Conservation (phyloP, 305 asterid species). For the Fraxinus sp. region DNA sequence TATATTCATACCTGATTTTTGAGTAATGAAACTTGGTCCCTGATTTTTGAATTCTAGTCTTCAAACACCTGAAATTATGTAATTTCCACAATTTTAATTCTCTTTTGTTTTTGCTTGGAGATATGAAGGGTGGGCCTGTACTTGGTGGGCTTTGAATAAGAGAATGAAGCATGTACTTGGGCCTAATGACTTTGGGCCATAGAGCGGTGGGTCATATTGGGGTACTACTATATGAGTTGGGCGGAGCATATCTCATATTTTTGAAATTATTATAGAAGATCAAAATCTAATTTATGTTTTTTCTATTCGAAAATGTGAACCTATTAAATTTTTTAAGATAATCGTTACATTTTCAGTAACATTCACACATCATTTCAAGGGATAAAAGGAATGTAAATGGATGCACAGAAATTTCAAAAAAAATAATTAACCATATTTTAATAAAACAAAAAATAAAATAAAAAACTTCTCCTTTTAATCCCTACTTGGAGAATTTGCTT, state of each 20-base stretch:
- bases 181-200: background rate
- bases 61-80: no score
- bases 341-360: background rate
- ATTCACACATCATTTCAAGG: background rate
- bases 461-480: background rate
- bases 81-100: no score
- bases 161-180: no score
- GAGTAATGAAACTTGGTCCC: no score
- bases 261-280: background rate
- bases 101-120: background rate
- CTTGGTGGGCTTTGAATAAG: background rate
- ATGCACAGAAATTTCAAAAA: background rate
- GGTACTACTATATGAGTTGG: background rate
- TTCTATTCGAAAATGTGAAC: background rate
- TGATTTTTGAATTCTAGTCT: no score
- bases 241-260: background rate
- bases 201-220: background rate
- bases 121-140: background rate
- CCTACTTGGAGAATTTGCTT: background rate
- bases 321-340: background rate
- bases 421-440: background rate
- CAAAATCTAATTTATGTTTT: background rate
- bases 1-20: no score
- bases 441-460: background rate
- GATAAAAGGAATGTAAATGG: background rate